phyloP scores from a whole-genome alignment of 2,329 filamentous ascomycete genomes.

The Diplodia seriata region DNA sequence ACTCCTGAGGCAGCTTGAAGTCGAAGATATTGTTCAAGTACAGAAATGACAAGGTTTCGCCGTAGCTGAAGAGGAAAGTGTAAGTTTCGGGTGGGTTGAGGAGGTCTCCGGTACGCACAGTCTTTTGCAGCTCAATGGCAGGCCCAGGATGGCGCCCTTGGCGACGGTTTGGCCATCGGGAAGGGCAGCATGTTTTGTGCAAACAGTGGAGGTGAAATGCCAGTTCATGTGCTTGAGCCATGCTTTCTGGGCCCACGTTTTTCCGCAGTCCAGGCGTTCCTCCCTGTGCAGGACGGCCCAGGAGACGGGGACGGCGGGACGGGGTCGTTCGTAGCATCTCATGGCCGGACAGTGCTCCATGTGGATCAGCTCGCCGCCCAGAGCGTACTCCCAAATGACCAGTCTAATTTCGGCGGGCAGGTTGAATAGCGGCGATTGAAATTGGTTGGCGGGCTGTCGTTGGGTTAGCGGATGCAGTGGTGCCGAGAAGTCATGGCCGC shows the following conservation, averaged over 20 bases:
- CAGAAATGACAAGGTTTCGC: constrained; percentile 25
- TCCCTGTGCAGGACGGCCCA: background rate
- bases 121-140: constrained; percentile 3
- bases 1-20: constrained; percentile 29
- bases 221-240: constrained; percentile 2
- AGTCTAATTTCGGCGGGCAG: constrained; percentile 29
- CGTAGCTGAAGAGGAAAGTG: constrained; percentile 13
- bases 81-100: background rate
- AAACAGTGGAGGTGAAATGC: constrained; percentile 12
- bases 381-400: constrained; percentile 33
- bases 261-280: constrained; percentile 4
- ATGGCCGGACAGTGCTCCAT: constrained; percentile 33
- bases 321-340: constrained; percentile 17
- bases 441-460: background rate
- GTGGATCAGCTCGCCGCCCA: constrained; percentile 32
- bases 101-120: background rate
- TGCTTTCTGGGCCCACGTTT: constrained; percentile 9
- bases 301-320: background rate
- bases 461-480: background rate
- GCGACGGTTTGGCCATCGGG: background rate
- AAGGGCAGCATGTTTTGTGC: background rate
- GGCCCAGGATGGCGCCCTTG: constrained; percentile 6
- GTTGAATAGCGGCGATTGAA: constrained; percentile 21
- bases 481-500: background rate
- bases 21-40: constrained; percentile 33